phyloP scores from a whole-genome alignment of 2,329 filamentous ascomycete genomes.

The Epichloe glyceriae region DNA sequence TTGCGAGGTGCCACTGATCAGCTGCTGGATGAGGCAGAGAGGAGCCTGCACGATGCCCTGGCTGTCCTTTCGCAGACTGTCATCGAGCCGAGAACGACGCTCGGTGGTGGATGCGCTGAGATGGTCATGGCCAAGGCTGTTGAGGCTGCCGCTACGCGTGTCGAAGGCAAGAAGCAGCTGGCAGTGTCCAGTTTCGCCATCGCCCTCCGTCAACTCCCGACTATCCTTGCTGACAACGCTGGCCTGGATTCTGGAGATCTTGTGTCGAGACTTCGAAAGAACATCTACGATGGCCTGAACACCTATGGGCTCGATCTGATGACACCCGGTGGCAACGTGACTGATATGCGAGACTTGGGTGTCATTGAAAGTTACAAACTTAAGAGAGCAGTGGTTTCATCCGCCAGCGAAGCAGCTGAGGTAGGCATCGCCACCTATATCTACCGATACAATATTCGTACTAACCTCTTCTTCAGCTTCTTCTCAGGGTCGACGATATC shows the following conservation, averaged over 20 bases:
- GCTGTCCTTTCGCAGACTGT: slow-evolving; percentile 95
- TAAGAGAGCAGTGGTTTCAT: slow-evolving; percentile 95
- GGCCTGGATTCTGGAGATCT: slow-evolving; percentile 92
- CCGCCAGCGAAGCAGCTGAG: slow-evolving; percentile 91
- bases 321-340: slow-evolving; percentile 80
- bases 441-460: not conserved
- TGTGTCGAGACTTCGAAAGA: slow-evolving; percentile 79
- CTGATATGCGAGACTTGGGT: slow-evolving; percentile 90
- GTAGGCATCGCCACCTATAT: slow-evolving; percentile 37
- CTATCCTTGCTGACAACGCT: slow-evolving; percentile 93
- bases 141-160: slow-evolving; percentile 81
- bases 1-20: slow-evolving; percentile 93
- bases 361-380: slow-evolving; percentile 98
- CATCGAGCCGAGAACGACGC: slow-evolving; percentile 82
- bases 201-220: slow-evolving; percentile 84
- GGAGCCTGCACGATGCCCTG: slow-evolving; percentile 88
- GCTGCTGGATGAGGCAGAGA: slow-evolving; percentile 90
- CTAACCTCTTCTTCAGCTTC: slow-evolving; percentile 39
- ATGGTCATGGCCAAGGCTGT: slow-evolving; percentile 99
- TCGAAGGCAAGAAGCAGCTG: slow-evolving; percentile 92
- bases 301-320: slow-evolving; percentile 83
- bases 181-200: slow-evolving; percentile 83
- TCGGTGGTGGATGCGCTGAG: slow-evolving; percentile 92
- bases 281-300: slow-evolving; percentile 87
- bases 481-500: slow-evolving; percentile 94